Evolutionary conservation across 2,329 filamentous ascomycete species (phyloP), one percentile per base, ranked within the genome.

Genomic region (Neonectria faginata): DNA sequence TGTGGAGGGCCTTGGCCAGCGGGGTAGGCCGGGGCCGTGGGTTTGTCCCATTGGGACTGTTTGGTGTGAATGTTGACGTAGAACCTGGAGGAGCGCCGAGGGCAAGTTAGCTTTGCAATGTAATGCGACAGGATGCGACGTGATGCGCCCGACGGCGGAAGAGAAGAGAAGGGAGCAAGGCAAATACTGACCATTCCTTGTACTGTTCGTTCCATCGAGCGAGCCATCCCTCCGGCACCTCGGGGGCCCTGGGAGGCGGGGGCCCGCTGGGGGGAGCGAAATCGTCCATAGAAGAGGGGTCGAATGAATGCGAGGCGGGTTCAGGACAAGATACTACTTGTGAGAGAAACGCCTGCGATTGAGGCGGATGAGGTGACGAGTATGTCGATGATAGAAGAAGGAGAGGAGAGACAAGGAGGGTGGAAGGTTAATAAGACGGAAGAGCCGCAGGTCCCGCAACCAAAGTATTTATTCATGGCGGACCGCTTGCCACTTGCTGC

Each of bases 1-100:
- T 83, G 78, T 12, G 90, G 82, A 7, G 77, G 76, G 50, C 70
- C 75, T 27, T 75, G 71, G 29, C 76, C 78, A 8, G 84, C 79
- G 16, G 86, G 84, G 69, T 87, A 86, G 57, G 89, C 88, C 47
- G 92, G 90, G 57, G 85, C 85, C 41, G 89, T 92, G 18, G 94
- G 94, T 71, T 88, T 91, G 5, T 97, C 92, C 94, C 94, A 97
- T 85, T 95, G 92, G 5, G 94, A 97, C 76, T 91, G 86, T 75
- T 96, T 96, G 69, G 94, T 97, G 79, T 90, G 88, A 66, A 92
- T 88, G 82, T 97, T 96, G 65, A 97, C 92, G 82, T 92, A 97
- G 86, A 96, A 97, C 91, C 91, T 93, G 67, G 8, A 33, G 22
- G 7, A 11, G 39, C 39, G 14, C 2, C 48, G 27, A 57, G 66